Conservation (phyloP, 495 filamentous ascomycete species). For the Lophiotrema nucula region DNA sequence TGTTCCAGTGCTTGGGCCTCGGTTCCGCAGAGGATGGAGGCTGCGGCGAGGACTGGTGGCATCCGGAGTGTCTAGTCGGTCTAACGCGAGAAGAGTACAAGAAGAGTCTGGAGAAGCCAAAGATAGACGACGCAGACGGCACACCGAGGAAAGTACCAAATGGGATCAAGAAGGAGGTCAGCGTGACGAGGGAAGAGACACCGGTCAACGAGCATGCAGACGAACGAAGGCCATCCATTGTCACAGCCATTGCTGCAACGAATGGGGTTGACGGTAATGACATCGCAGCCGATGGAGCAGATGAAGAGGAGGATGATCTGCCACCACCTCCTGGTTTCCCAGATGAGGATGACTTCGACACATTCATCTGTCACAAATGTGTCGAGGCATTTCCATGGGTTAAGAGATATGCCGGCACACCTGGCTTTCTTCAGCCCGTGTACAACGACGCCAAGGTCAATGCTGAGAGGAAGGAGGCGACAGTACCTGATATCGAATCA, state of each 20-base stretch:
- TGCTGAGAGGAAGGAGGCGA: conserved; percentile 16
- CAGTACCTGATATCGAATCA: conserved; percentile 26
- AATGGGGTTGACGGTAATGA: conserved; percentile 26
- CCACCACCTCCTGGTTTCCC: conserved; percentile 83
- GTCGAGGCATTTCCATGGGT: conserved; percentile 88
- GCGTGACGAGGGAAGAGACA: conserved; percentile 16
- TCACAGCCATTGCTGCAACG: conserved; percentile 16
- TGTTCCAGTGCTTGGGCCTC: conserved; percentile 95
- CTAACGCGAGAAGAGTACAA: conserved; percentile 54
- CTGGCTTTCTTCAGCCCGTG: conserved; percentile 77
- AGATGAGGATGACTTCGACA: conserved; percentile 79
- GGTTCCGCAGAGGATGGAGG: conserved; percentile 76
- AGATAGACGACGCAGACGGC: conserved; percentile 4
- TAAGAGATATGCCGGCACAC: conserved; percentile 78
- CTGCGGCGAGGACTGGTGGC: conserved; percentile 99
- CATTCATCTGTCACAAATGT: conserved; percentile 92
- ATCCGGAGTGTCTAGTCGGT: conserved; percentile 90
- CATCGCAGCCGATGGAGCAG: conserved; percentile 19
- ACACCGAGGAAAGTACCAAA: conserved; percentile 8
- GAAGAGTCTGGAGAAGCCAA: conserved; percentile 29
- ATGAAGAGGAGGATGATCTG: conserved; percentile 47
- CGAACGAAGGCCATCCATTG: conserved; percentile 18
- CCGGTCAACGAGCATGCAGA: conserved; percentile 3
- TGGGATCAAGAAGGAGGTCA: conserved; percentile 28
- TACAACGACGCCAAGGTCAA: conserved; percentile 38